Conservation (phyloP, 306 rosid genomes). For the Mimosa pudica region DNA sequence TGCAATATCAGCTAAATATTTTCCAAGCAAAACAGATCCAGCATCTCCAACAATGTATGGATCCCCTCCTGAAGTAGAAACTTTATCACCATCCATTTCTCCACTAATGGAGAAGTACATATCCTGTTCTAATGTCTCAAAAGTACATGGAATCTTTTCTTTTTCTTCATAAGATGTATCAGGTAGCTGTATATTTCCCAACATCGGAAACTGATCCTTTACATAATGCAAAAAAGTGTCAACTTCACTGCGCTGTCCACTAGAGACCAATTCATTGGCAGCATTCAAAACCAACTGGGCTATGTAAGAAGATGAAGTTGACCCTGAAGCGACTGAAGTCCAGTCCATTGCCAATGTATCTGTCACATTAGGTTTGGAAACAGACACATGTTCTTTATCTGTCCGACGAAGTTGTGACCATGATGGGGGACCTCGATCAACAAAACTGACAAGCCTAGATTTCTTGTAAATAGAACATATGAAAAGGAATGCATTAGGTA, state of each 20-base stretch:
- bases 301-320: constrained; percentile 51
- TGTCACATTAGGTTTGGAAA: constrained; percentile 39
- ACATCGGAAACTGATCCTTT: constrained; percentile 59
- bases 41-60: constrained; percentile 41
- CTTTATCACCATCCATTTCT: constrained; percentile 49
- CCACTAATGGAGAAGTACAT: constrained; percentile 56
- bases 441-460: constrained; percentile 87
- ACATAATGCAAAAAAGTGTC: constrained; percentile 48
- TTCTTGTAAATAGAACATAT: constrained; percentile 51
- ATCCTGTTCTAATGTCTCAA: constrained; percentile 73
- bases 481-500: constrained; percentile 26
- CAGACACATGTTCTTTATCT: constrained; percentile 52
- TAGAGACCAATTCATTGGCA: constrained; percentile 50
- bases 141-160: constrained; percentile 40
- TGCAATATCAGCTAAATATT: constrained; percentile 67
- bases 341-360: constrained; percentile 44
- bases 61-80: constrained; percentile 44
- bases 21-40: constrained; percentile 64
- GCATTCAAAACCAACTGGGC: constrained; percentile 59
- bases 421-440: constrained; percentile 70
- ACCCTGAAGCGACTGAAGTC: constrained; percentile 43
- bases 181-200: constrained; percentile 56
- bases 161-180: constrained; percentile 42
- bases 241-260: constrained; percentile 66
- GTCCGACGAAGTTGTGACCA: constrained; percentile 60